Conservation (phyloP, 2,329 filamentous ascomycete genomes). For the Colletotrichum sp. region DNA sequence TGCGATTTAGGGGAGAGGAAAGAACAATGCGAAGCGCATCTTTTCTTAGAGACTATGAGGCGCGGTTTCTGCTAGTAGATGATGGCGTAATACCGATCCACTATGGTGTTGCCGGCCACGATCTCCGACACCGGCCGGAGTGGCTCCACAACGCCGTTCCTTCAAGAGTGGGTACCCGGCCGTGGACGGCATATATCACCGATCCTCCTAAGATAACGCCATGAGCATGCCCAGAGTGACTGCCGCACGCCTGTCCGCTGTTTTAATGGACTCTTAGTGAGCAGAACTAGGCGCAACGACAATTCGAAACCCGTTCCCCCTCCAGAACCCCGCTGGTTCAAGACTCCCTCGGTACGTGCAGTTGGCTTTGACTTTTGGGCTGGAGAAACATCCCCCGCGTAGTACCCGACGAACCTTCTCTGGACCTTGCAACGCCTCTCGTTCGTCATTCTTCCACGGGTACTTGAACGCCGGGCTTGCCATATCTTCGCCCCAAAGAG, state of each 20-base stretch:
- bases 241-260: not conserved
- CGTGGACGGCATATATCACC: not conserved
- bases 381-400: not conserved
- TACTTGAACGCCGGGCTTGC: not conserved
- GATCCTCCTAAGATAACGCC: not conserved
- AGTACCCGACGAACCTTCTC: not conserved
- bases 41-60: not conserved
- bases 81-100: not conserved
- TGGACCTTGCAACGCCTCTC: not conserved
- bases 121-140: not conserved
- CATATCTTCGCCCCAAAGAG: constrained; percentile 8
- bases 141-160: not conserved
- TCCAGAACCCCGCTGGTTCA: not conserved
- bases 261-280: not conserved
- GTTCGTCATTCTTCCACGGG: not conserved
- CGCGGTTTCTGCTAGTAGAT: not conserved
- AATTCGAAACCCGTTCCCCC: not conserved
- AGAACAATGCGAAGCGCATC: not conserved
- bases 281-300: not conserved
- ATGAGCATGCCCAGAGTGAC: accelerated
- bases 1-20: not conserved
- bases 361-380: not conserved
- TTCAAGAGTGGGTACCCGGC: not conserved
- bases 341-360: constrained; percentile 7
- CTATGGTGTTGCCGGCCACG: not conserved